A percentile compares a stretch with the other conserved stretches of the same genome.
phyloP scores from a whole-genome alignment of 2,329 filamentous ascomycete genomes.

The Ophiocordyceps camponoti-floridani region DNA sequence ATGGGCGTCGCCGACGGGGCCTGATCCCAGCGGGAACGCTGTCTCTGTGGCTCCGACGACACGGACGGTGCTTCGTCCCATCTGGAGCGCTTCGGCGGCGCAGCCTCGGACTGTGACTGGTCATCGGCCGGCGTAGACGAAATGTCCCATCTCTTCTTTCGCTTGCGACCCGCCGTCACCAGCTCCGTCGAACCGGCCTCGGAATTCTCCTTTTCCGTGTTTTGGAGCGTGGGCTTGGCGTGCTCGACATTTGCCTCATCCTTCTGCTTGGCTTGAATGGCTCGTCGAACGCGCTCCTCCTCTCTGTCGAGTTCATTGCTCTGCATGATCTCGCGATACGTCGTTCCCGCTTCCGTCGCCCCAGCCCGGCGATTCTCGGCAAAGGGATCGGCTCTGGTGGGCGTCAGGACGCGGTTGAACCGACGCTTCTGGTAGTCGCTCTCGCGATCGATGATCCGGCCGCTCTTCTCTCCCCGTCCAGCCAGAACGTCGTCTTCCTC shows the following conservation, averaged over 20 bases:
- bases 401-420: slow-evolving; percentile 74
- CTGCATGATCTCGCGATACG: slow-evolving; percentile 83
- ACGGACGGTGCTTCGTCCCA: slow-evolving; percentile 70
- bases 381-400: slow-evolving; percentile 73
- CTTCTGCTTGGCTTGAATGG: slow-evolving; percentile 59
- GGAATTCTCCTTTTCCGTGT: slow-evolving; percentile 54
- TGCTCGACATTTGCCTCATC: slow-evolving; percentile 40
- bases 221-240: slow-evolving; percentile 58
- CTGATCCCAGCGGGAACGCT: slow-evolving; percentile 82
- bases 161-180: slow-evolving; percentile 49
- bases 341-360: slow-evolving; percentile 52
- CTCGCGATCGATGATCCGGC: slow-evolving; percentile 80
- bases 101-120: slow-evolving; percentile 26
- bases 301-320: slow-evolving; percentile 80
- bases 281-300: slow-evolving; percentile 67
- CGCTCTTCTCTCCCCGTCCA: slow-evolving; percentile 69
- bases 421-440: slow-evolving; percentile 95
- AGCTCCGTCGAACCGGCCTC: slow-evolving; percentile 52
- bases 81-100: slow-evolving; percentile 58
- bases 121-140: slow-evolving; percentile 36
- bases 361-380: slow-evolving; percentile 55
- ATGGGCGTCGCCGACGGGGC: slow-evolving; percentile 67
- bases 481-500: slow-evolving; percentile 85
- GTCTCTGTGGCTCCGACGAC: slow-evolving; percentile 44
- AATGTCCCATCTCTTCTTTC: slow-evolving; percentile 93